These are phyloP conservation scores for Alternaria dauci DNA, from an alignment of 2,329 filamentous ascomycete species.

Conservation along the genomic window DNA sequence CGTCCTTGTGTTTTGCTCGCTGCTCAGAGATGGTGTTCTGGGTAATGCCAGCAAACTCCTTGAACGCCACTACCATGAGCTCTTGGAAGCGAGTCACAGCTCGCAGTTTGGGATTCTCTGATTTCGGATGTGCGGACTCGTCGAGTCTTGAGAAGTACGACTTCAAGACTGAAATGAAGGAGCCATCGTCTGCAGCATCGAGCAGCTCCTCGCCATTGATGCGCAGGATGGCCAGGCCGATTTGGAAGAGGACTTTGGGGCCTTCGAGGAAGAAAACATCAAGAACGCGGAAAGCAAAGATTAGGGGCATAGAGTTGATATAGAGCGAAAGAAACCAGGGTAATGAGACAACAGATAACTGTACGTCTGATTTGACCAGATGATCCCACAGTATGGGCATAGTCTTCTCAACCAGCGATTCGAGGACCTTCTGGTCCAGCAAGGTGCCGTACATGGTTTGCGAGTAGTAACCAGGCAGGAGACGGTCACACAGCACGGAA, in stretches of 20 bases:
- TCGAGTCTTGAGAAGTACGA: slow-evolving; percentile 92
- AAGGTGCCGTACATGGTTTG: slow-evolving; percentile 99
- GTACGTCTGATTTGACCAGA: slow-evolving; percentile 94
- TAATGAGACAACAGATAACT: slow-evolving; percentile 94
- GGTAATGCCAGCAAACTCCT: slow-evolving; percentile 95
- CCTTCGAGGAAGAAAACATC: slow-evolving; percentile 99
- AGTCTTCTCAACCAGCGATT: slow-evolving; percentile 96
- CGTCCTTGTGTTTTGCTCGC: slow-evolving; percentile 90
- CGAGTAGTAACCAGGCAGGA: slow-evolving; percentile 96
- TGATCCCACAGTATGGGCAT: slow-evolving; percentile 99
- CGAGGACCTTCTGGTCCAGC: slow-evolving; percentile 95
- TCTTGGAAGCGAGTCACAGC: slow-evolving; percentile 97
- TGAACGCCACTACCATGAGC: slow-evolving; percentile 98
- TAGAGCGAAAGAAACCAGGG: slow-evolving; percentile 98
- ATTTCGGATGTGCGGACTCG: slow-evolving; percentile 94
- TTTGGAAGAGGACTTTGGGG: slow-evolving; percentile 95
- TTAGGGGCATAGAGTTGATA: slow-evolving; percentile 98
- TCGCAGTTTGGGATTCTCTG: slow-evolving; percentile 91
- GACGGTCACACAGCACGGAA: slow-evolving; percentile 87
- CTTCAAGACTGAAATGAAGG: slow-evolving; percentile 96
- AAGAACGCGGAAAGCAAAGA: slow-evolving; percentile 94
- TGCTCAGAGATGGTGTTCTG: slow-evolving; percentile 91
- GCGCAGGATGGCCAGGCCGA: slow-evolving; percentile 92
- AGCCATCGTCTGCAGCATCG: slow-evolving; percentile 91
- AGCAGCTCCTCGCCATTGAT: slow-evolving; percentile 97